These are phyloP conservation scores for Cercospora sesami DNA, from an alignment of 2,329 filamentous ascomycete species.

Conservation along the genomic window DNA sequence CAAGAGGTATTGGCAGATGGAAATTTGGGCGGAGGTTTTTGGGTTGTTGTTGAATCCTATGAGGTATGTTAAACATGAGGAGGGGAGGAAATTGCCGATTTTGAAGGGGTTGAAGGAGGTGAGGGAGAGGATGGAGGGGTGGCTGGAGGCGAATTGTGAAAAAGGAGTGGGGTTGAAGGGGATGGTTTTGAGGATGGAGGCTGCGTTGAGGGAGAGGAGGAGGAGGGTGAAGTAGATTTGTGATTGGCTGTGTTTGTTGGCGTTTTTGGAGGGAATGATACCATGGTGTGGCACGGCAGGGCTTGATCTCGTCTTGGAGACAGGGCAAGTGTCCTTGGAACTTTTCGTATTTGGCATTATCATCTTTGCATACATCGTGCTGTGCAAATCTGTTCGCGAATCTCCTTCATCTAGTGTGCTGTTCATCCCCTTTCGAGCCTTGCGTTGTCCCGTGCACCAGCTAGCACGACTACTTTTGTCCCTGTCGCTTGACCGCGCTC, in stretches of 20 bases:
- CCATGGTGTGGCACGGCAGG: background rate
- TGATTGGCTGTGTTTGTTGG: background rate
- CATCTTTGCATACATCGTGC: background rate
- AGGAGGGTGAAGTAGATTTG: conserved; percentile 30
- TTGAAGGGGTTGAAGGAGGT: conserved; percentile 64
- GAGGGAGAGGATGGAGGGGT: conserved; percentile 81
- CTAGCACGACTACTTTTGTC: background rate
- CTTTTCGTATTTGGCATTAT: background rate
- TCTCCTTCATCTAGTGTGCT: background rate
- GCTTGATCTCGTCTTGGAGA: background rate
- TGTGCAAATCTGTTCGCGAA: background rate
- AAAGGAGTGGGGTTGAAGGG: conserved; percentile 64
- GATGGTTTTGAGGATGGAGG: conserved; percentile 64
- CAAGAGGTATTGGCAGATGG: conserved; percentile 95
- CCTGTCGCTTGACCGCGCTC: background rate
- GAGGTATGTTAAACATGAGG: conserved; percentile 64
- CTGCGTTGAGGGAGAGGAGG: conserved; percentile 57
- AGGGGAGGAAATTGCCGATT: conserved; percentile 69
- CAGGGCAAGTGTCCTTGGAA: background rate
- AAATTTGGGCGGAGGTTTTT: conserved; percentile 83
- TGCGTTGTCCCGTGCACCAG: background rate
- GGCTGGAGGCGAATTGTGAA: conserved; percentile 79
- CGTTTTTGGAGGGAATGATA: background rate
- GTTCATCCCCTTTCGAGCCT: background rate
- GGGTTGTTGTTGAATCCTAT: conserved; percentile 82